Evolutionary conservation across 2,329 filamentous ascomycete genomes (phyloP).

Genomic region (Madurella fahalii): DNA sequence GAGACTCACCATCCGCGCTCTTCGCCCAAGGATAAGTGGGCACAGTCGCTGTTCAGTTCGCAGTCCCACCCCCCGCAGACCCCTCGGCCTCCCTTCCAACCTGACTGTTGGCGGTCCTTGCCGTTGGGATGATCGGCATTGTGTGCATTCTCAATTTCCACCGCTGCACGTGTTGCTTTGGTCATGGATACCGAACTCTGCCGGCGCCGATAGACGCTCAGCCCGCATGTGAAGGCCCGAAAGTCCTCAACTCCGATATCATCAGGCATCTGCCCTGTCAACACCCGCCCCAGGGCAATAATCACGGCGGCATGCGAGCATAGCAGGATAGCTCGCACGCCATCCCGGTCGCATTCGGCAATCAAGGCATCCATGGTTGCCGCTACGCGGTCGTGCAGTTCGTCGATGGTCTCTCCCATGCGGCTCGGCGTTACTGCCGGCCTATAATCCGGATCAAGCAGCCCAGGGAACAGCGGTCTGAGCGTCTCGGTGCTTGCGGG

Average conservation of each 20-base stretch:
- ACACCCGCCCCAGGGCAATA: slow-evolving; percentile 76
- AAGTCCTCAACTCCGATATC: slow-evolving; percentile 75
- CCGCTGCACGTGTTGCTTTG: slow-evolving; percentile 1
- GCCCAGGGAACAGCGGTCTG: slow-evolving; percentile 61
- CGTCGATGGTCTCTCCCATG: slow-evolving; percentile 72
- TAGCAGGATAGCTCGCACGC: slow-evolving; percentile 67
- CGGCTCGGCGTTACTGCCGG: slow-evolving; percentile 64
- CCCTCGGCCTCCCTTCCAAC: slow-evolving; percentile 57
- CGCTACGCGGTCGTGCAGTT: slow-evolving; percentile 77
- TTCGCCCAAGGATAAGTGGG: slow-evolving; percentile 71
- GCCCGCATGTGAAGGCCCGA: slow-evolving; percentile 73
- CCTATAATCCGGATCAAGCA: slow-evolving; percentile 52
- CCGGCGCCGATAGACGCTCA: slow-evolving; percentile 59
- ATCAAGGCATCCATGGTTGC: slow-evolving; percentile 68
- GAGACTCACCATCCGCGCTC: slow-evolving; percentile 78
- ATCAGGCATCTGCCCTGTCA: slow-evolving; percentile 75
- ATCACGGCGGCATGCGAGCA: slow-evolving; percentile 88
- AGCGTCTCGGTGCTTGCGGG: slow-evolving; percentile 65
- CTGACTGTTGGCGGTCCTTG: slow-evolving; percentile 29
- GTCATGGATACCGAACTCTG: neutral
- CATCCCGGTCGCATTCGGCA: slow-evolving; percentile 64
- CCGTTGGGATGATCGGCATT: slow-evolving; percentile 28
- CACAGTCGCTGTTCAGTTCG: slow-evolving; percentile 76
- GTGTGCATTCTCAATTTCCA: slow-evolving; percentile 11
- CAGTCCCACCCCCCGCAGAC: slow-evolving; percentile 78